Conservation (phyloP, 2,329 filamentous ascomycete genomes). For the Colletotrichum zoysiae region DNA sequence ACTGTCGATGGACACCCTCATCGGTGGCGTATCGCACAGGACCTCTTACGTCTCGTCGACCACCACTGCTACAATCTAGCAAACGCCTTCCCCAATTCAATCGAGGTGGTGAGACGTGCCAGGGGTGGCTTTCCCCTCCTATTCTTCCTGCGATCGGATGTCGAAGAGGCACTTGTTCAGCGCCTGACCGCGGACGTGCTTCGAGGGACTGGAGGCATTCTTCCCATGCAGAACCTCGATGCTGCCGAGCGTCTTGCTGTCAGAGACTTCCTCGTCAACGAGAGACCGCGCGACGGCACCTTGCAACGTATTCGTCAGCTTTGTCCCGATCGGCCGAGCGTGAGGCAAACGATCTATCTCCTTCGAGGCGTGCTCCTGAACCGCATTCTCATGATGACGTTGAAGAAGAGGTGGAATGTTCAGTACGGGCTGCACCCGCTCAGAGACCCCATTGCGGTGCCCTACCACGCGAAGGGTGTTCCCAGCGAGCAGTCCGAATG, state of each 20-base stretch:
- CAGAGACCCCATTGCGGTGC: constrained; percentile 73
- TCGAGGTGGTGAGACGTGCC: constrained; percentile 60
- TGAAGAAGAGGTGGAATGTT: constrained; percentile 77
- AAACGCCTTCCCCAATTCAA: constrained; percentile 51
- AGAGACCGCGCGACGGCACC: constrained; percentile 43
- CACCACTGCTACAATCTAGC: constrained; percentile 54
- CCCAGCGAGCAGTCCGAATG: constrained; percentile 74
- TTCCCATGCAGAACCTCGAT: constrained; percentile 49
- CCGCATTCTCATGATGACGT: constrained; percentile 68
- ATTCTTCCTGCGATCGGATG: constrained; percentile 64
- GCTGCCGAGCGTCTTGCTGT: constrained; percentile 47
- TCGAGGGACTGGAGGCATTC: constrained; percentile 47
- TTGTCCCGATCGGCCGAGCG: constrained; percentile 50
- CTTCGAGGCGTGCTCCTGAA: constrained; percentile 73
- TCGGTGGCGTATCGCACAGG: constrained; percentile 62
- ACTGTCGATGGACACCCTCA: constrained; percentile 65
- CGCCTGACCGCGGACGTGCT: constrained; percentile 57
- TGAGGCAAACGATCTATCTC: constrained; percentile 60
- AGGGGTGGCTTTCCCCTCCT: constrained; percentile 65
- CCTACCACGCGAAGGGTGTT: constrained; percentile 74
- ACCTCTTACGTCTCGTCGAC: constrained; percentile 56
- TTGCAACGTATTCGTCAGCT: constrained; percentile 46
- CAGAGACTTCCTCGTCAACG: constrained; percentile 47
- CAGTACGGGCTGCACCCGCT: constrained; percentile 69
- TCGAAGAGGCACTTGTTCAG: constrained; percentile 58